These are phyloP conservation scores for Hibiscus mutabilis DNA, from an alignment of 345 rosid genomes.

Conservation along the genomic window DNA sequence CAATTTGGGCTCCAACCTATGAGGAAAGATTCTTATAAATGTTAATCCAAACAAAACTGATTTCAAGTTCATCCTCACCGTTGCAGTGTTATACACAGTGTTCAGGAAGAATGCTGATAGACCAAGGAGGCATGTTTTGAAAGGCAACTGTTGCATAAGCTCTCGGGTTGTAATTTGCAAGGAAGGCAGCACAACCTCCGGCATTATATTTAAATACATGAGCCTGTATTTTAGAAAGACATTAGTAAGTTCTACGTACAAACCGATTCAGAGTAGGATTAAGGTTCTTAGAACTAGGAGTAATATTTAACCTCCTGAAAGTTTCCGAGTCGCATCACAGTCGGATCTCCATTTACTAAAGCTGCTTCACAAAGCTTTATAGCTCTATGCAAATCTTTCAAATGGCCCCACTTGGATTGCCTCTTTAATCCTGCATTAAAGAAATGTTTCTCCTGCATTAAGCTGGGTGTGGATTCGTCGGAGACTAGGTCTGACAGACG, in stretches of 20 bases:
- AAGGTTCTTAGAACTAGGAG: not conserved
- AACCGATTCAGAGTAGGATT: not conserved
- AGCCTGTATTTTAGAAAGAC: conserved; percentile 44
- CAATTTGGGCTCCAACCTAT: conserved; percentile 84
- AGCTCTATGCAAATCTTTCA: conserved; percentile 95
- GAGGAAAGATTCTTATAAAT: not conserved
- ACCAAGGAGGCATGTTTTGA: conserved; percentile 85
- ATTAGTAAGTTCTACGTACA: not conserved
- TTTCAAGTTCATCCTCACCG: conserved; percentile 41
- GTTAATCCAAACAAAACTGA: not conserved
- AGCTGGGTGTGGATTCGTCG: too few relatives aligned
- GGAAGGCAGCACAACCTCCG: conserved; percentile 93
- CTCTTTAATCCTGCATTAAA: conserved; percentile 66
- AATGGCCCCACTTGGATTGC: conserved; percentile 99
- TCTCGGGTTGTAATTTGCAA: conserved; percentile 66
- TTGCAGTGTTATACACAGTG: conserved; percentile 95
- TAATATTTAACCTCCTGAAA: conserved; percentile 66
- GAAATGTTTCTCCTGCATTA: not conserved
- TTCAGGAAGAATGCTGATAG: conserved; percentile 96
- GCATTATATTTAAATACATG: conserved; percentile 67
- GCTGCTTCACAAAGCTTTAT: conserved; percentile 89
- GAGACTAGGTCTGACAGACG: too few relatives aligned
- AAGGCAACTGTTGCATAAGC: conserved; percentile 75
- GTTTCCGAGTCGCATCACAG: conserved; percentile 63
- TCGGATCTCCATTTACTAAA: conserved; percentile 59